phyloP scores from a whole-genome alignment of 306 rosid genomes.

The Canavalia ensiformis region DNA sequence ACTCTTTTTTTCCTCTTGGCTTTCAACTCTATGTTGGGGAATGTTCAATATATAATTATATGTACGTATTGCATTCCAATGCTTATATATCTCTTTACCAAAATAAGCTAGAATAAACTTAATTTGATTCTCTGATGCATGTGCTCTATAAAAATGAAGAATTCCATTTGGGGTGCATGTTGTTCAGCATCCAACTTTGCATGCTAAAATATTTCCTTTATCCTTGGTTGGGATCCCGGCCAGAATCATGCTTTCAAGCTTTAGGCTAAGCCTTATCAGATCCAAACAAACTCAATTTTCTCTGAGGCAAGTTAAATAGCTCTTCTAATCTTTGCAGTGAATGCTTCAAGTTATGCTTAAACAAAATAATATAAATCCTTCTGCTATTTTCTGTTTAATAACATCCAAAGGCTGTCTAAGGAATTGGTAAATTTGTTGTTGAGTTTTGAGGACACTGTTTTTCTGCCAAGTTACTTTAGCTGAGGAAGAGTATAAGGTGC shows the following conservation, averaged over 20 bases:
- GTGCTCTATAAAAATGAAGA: neutral
- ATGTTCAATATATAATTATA: no score
- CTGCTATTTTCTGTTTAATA: neutral
- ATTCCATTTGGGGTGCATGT: neutral
- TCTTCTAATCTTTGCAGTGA: neutral
- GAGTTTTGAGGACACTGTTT: neutral
- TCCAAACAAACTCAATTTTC: no score
- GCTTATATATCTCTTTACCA: neutral
- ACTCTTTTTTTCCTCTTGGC: neutral
- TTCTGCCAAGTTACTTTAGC: constrained; percentile 1
- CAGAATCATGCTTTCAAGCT: no score
- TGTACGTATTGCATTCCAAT: neutral
- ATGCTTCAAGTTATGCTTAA: constrained; percentile 2
- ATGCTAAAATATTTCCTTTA: no score
- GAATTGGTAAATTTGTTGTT: neutral
- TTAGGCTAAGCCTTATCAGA: no score
- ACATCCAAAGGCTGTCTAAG: neutral
- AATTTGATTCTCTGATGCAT: neutral
- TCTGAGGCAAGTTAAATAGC: neutral
- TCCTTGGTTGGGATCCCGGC: no score
- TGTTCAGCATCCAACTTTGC: no score
- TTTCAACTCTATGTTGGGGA: neutral
- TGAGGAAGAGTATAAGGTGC: constrained; percentile 21
- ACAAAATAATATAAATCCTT: neutral
- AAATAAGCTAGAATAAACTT: neutral